phyloP scores from a whole-genome alignment of 441 rosid genomes.

The Corymbia calophylla region DNA sequence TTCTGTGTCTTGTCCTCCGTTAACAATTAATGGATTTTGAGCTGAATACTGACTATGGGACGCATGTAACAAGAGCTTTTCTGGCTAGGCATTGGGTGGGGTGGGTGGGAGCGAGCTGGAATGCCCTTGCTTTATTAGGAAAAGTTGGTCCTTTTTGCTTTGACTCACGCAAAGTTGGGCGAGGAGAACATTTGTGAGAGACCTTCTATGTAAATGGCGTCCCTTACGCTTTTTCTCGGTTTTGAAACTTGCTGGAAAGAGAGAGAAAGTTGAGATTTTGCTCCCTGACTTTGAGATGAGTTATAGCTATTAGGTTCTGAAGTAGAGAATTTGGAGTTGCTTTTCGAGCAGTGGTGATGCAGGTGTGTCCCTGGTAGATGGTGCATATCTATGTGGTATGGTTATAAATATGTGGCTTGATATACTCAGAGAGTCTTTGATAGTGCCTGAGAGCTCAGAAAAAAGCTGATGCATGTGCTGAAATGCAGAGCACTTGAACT shows the following conservation, averaged over 20 bases:
- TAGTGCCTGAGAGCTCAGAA: neutral
- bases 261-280: neutral
- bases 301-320: neutral
- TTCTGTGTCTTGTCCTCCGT: neutral
- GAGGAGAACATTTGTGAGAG: neutral
- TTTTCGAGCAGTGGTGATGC: neutral
- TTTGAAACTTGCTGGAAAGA: neutral
- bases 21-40: neutral
- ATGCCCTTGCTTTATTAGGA: neutral
- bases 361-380: neutral
- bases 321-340: neutral
- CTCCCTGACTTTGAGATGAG: neutral
- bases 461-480: neutral
- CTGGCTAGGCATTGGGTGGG: neutral
- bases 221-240: neutral
- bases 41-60: neutral
- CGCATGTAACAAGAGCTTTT: rapidly evolving
- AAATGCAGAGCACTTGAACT: neutral
- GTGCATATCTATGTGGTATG: neutral
- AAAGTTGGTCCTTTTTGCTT: neutral
- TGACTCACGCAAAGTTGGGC: neutral
- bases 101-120: neutral
- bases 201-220: neutral
- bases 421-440: neutral
- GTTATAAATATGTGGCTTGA: neutral